Evolutionary conservation across 2,329 filamentous ascomycete species (phyloP).

Genomic region (Colletotrichum tofieldiae): DNA sequence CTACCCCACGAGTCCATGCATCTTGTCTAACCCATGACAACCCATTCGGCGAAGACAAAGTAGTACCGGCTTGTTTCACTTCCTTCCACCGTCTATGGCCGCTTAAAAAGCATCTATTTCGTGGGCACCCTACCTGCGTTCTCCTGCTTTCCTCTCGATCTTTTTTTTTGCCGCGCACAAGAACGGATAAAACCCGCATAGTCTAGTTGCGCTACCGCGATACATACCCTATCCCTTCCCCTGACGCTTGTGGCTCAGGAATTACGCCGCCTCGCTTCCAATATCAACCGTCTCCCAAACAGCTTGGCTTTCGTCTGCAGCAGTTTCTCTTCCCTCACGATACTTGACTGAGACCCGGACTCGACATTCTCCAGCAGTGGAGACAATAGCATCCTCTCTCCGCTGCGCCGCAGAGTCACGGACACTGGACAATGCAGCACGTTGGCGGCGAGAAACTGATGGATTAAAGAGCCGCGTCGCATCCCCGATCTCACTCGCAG

Average conservation of each 20-base stretch:
- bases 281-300: not conserved
- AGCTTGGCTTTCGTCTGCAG: not conserved
- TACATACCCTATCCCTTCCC: constrained; percentile 8
- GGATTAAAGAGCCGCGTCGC: constrained; percentile 32
- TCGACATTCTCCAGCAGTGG: not conserved
- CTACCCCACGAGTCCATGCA: constrained; percentile 43
- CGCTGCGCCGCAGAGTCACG: constrained; percentile 13
- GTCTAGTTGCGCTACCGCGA: constrained; percentile 34
- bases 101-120: constrained; percentile 38
- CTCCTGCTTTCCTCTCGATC: constrained; percentile 21
- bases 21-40: constrained; percentile 43
- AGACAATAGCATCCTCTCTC: constrained; percentile 4
- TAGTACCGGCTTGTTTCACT: constrained; percentile 57
- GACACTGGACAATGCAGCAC: constrained; percentile 26
- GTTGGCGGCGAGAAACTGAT: constrained; percentile 21
- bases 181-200: constrained; percentile 22
- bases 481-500: constrained; percentile 21
- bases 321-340: not conserved
- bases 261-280: constrained; percentile 20
- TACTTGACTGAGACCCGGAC: not conserved
- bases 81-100: constrained; percentile 42
- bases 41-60: constrained; percentile 45
- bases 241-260: constrained; percentile 21
- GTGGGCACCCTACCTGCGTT: constrained; percentile 16
- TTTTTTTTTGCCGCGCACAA: constrained; percentile 31